Percentiles rank a stretch among this genome's conserved stretches.
Conservation (phyloP, 257 asterid species). For the Prunella vulgaris region DNA sequence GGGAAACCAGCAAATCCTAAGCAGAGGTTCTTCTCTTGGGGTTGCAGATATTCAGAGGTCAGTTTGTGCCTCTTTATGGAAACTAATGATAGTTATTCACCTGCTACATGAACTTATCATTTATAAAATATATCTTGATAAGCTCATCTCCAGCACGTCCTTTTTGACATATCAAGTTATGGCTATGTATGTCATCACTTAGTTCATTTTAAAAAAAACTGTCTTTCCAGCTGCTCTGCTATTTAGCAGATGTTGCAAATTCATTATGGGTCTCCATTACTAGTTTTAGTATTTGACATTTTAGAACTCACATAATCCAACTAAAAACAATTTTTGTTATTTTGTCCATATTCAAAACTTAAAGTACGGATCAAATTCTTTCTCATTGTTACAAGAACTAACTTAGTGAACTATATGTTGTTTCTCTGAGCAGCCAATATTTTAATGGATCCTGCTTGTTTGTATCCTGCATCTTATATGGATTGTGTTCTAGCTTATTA, state of each 20-base stretch:
- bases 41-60: conserved; percentile 88
- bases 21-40: conserved; percentile 86
- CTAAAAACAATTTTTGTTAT: neutral
- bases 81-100: neutral
- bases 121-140: neutral
- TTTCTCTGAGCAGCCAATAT: neutral
- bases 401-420: neutral
- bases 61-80: conserved; percentile 23
- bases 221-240: neutral
- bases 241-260: neutral
- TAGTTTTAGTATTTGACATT: neutral
- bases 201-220: neutral
- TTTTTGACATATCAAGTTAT: neutral
- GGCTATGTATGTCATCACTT: neutral
- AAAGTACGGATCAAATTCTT: neutral
- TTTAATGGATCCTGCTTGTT: neutral
- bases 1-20: conserved; percentile 61
- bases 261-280: neutral
- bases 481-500: neutral
- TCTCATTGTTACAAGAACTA: neutral
- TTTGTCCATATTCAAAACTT: neutral
- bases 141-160: neutral
- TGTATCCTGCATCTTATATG: neutral
- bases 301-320: neutral
- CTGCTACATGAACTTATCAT: neutral